Base-by-base conservation (phyloP, 2,329 filamentous ascomycete genomes). In the Colletotrichum cereale region DNA sequence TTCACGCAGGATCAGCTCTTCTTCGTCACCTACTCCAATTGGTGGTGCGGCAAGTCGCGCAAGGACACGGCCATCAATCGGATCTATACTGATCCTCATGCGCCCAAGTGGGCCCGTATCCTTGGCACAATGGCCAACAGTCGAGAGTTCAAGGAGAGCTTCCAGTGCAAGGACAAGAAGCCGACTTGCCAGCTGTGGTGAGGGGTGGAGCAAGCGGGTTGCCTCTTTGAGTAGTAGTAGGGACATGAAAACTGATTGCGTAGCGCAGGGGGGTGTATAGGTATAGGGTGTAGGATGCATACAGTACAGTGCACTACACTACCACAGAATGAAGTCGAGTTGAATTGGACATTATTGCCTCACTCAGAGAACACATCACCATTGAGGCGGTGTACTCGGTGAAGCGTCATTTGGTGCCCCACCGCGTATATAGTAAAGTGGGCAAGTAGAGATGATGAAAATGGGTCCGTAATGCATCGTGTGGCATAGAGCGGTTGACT, bases 1-100 rank as follows among this genome's bases (percentile, higher is more conserved):
- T 93, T 93, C 73, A 88, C 87, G 0, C 89, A 91, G 72, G 90
- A 92, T 73, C 90, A 93, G 79, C 79, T 93, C 5, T 93, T 93
- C 81, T 93, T 92, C 76, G 84, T 93, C 38, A 86, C 86, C 2
- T 93, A 88, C 77, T 86, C 83, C 4, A 90, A 89, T 74, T 87
- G 85, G 80, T 93, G 90, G 90, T 94, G 92, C 77, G 86, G 88
- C 44, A 92, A 92, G 82, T 86, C 82, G 2, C 86, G 88, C 8
- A 86, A 88, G 72, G 89, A 90, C 74, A 83, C 86, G 7, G 87
- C 88, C 6, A 84, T 90, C 42, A 83, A 85, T 65, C 81, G 84
- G 1, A 87, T 93, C 61, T 89, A 89, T 76, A 87, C 84, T 0
- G 90, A 94, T 76, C 86, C 87, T 0, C 92, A 94, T 80, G 88